Conservation (phyloP, 23 red algal genomes). For the Gracilaria domingensis region DNA sequence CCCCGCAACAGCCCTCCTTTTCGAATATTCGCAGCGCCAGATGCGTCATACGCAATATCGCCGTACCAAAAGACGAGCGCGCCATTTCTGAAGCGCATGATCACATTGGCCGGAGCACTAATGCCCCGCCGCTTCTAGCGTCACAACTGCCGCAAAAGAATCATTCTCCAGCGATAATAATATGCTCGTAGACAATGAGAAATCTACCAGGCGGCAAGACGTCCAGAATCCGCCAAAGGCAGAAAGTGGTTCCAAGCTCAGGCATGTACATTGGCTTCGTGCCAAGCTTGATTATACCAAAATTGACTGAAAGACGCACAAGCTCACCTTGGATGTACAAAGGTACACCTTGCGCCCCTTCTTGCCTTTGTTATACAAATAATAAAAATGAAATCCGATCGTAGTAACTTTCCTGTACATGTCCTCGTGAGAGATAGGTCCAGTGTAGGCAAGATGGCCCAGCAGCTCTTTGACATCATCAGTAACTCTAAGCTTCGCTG, state of each 20-base stretch:
- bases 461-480: slow-evolving; percentile 71
- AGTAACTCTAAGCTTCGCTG: slow-evolving; percentile 69
- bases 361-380: slow-evolving; percentile 78
- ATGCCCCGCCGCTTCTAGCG: neutral
- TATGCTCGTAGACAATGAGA: slow-evolving; percentile 10
- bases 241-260: slow-evolving; percentile 49
- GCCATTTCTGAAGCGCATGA: neutral
- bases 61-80: slow-evolving; percentile 9
- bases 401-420: slow-evolving; percentile 66
- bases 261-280: slow-evolving; percentile 62
- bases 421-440: slow-evolving; percentile 67
- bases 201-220: slow-evolving; percentile 55
- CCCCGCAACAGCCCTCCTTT: slow-evolving; percentile 55
- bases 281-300: slow-evolving; percentile 61
- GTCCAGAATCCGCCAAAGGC: slow-evolving; percentile 62
- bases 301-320: slow-evolving; percentile 40
- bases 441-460: slow-evolving; percentile 67
- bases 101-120: slow-evolving; percentile 63
- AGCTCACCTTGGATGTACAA: slow-evolving; percentile 68
- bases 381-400: slow-evolving; percentile 70
- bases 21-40: slow-evolving; percentile 47
- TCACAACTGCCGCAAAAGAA: neutral
- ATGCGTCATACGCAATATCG: slow-evolving; percentile 11
- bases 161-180: neutral
- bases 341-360: slow-evolving; percentile 66